phyloP scores from a whole-genome alignment of 306 rosid species.

The Datisca glomerata region DNA sequence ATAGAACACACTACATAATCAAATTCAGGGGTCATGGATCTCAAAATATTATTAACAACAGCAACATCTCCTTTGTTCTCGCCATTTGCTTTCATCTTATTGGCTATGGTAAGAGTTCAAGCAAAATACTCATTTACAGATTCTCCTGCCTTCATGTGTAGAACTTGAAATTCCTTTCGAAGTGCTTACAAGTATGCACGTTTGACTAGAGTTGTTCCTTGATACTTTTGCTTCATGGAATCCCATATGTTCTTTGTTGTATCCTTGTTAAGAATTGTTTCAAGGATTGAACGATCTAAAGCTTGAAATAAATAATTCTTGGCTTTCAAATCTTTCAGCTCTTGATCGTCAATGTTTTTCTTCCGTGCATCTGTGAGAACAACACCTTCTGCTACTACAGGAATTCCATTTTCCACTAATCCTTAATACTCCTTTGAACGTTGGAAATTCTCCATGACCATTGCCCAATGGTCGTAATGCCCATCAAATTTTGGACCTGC shows the following conservation, averaged over 20 bases:
- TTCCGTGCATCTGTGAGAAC: not conserved
- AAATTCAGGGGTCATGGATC: not conserved
- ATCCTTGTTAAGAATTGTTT: conserved; percentile 1
- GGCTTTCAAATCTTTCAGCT: not conserved
- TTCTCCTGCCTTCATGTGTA: conserved; percentile 1
- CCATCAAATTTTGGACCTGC: not conserved
- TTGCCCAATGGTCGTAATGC: no score
- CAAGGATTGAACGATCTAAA: not conserved
- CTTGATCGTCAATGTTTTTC: not conserved
- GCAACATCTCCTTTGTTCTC: not conserved
- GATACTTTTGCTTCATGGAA: not conserved
- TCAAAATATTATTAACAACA: not conserved
- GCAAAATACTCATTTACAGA: conserved; percentile 1
- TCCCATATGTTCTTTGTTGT: conserved; percentile 3
- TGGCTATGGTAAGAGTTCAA: not conserved
- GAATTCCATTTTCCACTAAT: not conserved
- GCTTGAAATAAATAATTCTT: not conserved
- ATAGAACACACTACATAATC: not conserved
- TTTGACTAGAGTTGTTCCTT: not conserved
- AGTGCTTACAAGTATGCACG: not conserved
- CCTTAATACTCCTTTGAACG: not conserved
- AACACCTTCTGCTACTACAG: not conserved
- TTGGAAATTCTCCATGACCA: not conserved
- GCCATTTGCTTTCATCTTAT: not conserved
- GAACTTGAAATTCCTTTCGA: not conserved